Conservation (phyloP, 164 flowering plant species). For the Liriodendron chinense region DNA sequence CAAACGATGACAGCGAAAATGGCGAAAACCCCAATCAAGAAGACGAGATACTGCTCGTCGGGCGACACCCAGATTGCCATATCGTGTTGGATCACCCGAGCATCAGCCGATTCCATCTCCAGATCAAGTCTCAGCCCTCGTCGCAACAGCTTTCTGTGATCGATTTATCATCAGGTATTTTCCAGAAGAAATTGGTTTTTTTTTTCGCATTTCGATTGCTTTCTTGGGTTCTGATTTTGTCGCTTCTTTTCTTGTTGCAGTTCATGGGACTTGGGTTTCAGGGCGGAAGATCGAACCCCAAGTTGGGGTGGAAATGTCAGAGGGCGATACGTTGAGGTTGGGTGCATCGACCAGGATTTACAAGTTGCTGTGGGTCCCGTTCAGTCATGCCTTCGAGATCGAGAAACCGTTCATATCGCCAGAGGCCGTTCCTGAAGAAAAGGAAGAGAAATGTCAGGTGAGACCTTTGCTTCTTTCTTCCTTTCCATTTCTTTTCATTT, state of each 20-base stretch:
- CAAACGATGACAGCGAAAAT: constrained; percentile 3
- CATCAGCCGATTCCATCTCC: constrained; percentile 90
- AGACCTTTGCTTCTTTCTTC: constrained; percentile 6
- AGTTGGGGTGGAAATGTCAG: constrained; percentile 47
- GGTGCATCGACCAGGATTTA: constrained; percentile 84
- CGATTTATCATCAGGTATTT: constrained; percentile 76
- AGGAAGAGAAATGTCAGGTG: constrained; percentile 34
- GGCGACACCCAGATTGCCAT: constrained; percentile 90
- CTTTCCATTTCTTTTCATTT: background rate
- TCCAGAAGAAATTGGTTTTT: background rate
- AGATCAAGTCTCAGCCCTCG: constrained; percentile 48
- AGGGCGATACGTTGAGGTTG: constrained; percentile 67
- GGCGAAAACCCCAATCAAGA: constrained; percentile 16
- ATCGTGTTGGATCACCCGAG: constrained; percentile 86
- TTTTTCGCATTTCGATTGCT: constrained; percentile 3
- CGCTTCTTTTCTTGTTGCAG: constrained; percentile 29
- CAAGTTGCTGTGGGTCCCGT: constrained; percentile 73
- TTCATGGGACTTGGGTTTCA: constrained; percentile 89
- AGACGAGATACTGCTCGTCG: constrained; percentile 53
- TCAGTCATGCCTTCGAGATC: constrained; percentile 50
- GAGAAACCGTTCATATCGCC: constrained; percentile 42
- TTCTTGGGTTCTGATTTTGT: background rate
- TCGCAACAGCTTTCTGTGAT: constrained; percentile 46
- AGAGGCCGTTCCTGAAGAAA: constrained; percentile 16
- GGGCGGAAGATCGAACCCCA: constrained; percentile 62